These are phyloP conservation scores for Rugonectria rugulosa DNA, from an alignment of 2,329 filamentous ascomycete genomes.

Conservation along the genomic window DNA sequence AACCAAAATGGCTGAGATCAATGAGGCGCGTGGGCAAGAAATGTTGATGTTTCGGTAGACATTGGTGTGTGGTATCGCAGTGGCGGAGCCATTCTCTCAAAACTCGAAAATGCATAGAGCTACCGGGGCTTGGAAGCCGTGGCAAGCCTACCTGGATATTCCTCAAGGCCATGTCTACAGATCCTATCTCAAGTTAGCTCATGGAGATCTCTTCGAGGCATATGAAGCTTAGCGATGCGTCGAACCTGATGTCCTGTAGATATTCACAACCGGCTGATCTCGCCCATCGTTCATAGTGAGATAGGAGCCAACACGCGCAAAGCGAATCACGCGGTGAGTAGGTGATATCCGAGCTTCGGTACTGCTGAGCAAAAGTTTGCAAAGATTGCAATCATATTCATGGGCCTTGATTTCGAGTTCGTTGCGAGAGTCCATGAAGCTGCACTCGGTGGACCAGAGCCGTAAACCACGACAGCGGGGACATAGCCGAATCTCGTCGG, in stretches of 20 bases:
- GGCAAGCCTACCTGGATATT: conserved; percentile 27
- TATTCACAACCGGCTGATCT: conserved; percentile 1
- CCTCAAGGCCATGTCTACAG: not conserved
- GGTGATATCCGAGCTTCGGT: not conserved
- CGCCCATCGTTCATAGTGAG: conserved; percentile 4
- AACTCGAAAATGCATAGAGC: conserved; percentile 18
- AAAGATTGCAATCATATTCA: conserved; percentile 1
- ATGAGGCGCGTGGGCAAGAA: conserved; percentile 34
- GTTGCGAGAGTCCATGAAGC: conserved; percentile 1
- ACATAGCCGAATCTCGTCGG: not conserved
- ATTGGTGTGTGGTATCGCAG: conserved; percentile 21
- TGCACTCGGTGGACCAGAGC: conserved; percentile 4
- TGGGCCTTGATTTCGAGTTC: not conserved
- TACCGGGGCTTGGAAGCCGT: conserved; percentile 11
- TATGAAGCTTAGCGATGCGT: too few species aligned
- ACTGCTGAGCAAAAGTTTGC: conserved; percentile 1
- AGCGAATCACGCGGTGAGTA: not conserved
- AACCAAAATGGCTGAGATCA: conserved; percentile 22
- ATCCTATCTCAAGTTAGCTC: not conserved
- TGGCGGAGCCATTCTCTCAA: conserved; percentile 25
- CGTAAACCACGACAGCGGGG: not conserved
- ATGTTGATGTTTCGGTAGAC: not conserved
- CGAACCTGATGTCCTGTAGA: conserved; percentile 4
- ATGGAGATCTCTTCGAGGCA: too few species aligned
- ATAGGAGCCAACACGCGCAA: not conserved